Evolutionary conservation across 1,284 basidiomycete species (phyloP).

Genomic region (Singerocomus rubriflavus): DNA sequence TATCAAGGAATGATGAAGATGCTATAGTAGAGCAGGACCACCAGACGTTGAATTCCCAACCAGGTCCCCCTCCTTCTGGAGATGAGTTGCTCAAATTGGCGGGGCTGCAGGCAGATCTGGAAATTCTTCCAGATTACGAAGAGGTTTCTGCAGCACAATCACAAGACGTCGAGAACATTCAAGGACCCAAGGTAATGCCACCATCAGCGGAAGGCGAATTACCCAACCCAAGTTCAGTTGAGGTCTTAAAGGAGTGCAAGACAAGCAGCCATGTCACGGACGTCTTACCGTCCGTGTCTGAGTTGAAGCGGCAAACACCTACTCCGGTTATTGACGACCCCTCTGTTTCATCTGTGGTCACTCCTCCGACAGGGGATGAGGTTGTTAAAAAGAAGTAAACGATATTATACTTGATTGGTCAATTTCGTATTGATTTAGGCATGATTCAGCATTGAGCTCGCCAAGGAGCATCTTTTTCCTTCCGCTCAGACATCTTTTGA

Average conservation of each 20-base stretch:
- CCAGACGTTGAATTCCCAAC: slow-evolving; percentile 3
- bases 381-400: slow-evolving; percentile 28
- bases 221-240: neutral
- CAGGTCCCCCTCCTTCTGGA: slow-evolving; percentile 33
- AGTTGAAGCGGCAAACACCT: slow-evolving; percentile 1
- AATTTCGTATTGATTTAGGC: slow-evolving; percentile 4
- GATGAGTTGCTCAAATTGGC: slow-evolving; percentile 47
- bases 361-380: slow-evolving; percentile 11
- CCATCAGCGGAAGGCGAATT: slow-evolving; percentile 1
- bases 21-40: slow-evolving; percentile 6
- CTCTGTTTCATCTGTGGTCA: neutral
- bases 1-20: slow-evolving; percentile 26
- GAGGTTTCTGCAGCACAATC: slow-evolving; percentile 37
- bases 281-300: neutral
- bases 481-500: slow-evolving; percentile 22
- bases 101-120: slow-evolving; percentile 38
- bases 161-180: slow-evolving; percentile 1
- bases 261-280: slow-evolving; percentile 6
- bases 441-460: slow-evolving; percentile 36
- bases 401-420: neutral
- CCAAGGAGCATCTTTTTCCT: slow-evolving; percentile 47
- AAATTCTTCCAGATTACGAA: slow-evolving; percentile 53
- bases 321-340: neutral
- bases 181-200: neutral
- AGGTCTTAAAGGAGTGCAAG: slow-evolving; percentile 1